These are phyloP conservation scores for Candida boidinii DNA, from an alignment of 805 yeast species.

Conservation along the genomic window DNA sequence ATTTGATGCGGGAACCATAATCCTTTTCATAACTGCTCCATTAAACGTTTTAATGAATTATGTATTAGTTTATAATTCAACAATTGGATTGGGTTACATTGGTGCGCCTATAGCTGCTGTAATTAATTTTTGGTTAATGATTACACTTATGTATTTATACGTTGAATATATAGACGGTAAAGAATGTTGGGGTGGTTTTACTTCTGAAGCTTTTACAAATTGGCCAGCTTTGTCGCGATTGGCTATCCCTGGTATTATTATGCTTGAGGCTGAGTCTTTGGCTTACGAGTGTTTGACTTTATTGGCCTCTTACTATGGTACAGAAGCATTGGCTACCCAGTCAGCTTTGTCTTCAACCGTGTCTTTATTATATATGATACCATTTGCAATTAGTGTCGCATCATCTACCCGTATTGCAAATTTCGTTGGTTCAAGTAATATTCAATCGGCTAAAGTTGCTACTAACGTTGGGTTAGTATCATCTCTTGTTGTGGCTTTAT, in stretches of 20 bases:
- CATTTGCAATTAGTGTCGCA: constrained; percentile 51
- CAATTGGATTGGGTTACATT: constrained; percentile 55
- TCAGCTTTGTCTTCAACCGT: constrained; percentile 45
- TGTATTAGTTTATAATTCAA: constrained; percentile 49
- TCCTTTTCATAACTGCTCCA: constrained; percentile 62
- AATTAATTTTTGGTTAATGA: constrained; percentile 65
- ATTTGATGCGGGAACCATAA: constrained; percentile 71
- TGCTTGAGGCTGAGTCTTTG: constrained; percentile 48
- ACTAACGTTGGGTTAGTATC: constrained; percentile 31
- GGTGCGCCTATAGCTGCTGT: constrained; percentile 76
- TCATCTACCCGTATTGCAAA: constrained; percentile 49
- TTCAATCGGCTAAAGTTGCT: constrained; percentile 26
- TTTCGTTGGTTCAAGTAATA: constrained; percentile 35
- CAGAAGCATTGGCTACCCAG: constrained; percentile 47
- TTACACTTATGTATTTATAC: constrained; percentile 44
- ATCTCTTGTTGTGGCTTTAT: constrained; percentile 23
- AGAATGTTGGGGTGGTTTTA: constrained; percentile 64
- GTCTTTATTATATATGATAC: constrained; percentile 43
- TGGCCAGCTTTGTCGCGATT: constrained; percentile 33
- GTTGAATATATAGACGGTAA: constrained; percentile 51
- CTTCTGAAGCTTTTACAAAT: constrained; percentile 23
- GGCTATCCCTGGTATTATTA: constrained; percentile 45
- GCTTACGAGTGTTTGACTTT: constrained; percentile 52
- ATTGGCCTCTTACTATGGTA: constrained; percentile 44
- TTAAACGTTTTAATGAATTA: constrained; percentile 60